These are phyloP conservation scores for Calonectria crousiana DNA, from an alignment of 2,329 filamentous ascomycete genomes.

Conservation along the genomic window DNA sequence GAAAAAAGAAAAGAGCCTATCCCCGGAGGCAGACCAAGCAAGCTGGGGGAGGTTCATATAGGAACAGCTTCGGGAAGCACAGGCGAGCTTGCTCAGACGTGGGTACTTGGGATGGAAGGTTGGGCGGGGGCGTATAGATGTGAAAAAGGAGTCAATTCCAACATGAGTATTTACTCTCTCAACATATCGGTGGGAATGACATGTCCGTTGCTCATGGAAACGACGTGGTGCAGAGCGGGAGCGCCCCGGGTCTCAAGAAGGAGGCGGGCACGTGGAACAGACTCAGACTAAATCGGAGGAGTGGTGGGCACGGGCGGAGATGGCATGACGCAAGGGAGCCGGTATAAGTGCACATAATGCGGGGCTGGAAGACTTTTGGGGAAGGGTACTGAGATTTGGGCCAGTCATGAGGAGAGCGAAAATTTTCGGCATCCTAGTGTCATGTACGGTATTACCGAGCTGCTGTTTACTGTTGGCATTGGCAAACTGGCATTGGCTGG, in stretches of 20 bases:
- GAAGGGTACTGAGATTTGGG: background rate
- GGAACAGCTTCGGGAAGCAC: constrained; percentile 10
- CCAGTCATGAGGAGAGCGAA: background rate
- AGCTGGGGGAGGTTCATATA: background rate
- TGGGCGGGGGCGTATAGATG: constrained; percentile 1
- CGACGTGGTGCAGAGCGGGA: background rate
- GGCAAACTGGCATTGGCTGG: background rate
- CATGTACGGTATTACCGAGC: background rate
- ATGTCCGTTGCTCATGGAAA: background rate
- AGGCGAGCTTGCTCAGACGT: background rate
- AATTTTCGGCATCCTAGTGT: background rate
- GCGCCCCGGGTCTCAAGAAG: background rate
- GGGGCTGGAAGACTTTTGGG: background rate
- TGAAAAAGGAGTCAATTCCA: background rate
- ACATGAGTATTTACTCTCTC: background rate
- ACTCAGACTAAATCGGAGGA: background rate
- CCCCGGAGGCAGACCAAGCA: background rate
- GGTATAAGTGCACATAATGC: background rate
- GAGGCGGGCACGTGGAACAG: background rate
- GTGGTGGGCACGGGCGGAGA: background rate
- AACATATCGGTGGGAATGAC: background rate
- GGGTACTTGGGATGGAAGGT: background rate
- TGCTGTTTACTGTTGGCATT: background rate
- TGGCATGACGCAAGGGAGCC: constrained; percentile 16
- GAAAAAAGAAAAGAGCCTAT: background rate